These are phyloP conservation scores for Scenedesmus sp. DNA, from an alignment of 163 green algal species.

Conservation along the genomic window DNA sequence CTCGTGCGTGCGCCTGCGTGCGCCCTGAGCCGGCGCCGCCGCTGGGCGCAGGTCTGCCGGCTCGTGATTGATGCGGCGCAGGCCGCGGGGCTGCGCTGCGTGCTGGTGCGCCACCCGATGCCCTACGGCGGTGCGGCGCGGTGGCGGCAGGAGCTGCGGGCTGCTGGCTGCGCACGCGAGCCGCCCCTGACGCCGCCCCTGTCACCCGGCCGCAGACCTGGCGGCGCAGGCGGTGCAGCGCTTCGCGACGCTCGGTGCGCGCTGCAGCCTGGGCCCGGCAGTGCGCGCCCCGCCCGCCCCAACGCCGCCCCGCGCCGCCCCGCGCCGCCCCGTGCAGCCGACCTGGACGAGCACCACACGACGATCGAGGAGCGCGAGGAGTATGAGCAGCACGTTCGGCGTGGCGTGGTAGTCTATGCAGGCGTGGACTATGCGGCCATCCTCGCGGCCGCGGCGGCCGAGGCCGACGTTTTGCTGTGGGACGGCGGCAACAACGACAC, in stretches of 20 bases:
- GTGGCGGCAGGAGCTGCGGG: background rate
- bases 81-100: background rate
- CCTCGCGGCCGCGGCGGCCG: constrained; percentile 50
- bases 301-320: too few species aligned
- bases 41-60: background rate
- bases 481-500: constrained; percentile 59
- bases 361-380: constrained; percentile 63
- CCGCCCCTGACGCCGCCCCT: background rate
- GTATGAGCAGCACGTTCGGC: constrained; percentile 63
- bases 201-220: constrained; percentile 55
- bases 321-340: background rate
- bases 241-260: constrained; percentile 51
- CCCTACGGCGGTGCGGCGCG: background rate
- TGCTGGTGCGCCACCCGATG: constrained; percentile 62
- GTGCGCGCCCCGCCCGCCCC: too few species aligned
- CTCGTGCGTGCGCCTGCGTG: too few species aligned
- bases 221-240: constrained; percentile 57
- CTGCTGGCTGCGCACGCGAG: background rate
- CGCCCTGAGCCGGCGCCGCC: background rate
- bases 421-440: constrained; percentile 56
- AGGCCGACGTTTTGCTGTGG: constrained; percentile 44
- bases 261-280: background rate
- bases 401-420: constrained; percentile 54
- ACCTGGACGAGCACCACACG: constrained; percentile 11
- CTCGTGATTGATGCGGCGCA: constrained; percentile 19